Evolutionary conservation across 768 basidiomycete genomes (phyloP), one percentile per base, ranked within the genome.

Genomic region (Russula foetens): DNA sequence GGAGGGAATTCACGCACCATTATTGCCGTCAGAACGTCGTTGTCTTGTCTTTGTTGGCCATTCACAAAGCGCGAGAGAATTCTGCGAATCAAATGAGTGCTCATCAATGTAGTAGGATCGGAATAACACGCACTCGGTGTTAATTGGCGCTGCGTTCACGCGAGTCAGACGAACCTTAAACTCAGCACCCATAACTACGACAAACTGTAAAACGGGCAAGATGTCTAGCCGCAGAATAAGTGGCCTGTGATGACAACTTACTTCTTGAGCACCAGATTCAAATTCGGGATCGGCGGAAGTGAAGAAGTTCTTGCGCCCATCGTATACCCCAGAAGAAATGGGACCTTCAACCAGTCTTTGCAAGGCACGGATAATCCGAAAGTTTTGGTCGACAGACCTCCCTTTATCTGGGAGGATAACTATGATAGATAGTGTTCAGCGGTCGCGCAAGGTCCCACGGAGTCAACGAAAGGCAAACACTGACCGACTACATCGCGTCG

Each of bases 271-370:
- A 21, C 76, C 77, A 4, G 31, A 9, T 50, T 79, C 81, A 31
- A 92, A 84, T 0, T 84, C 81, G 4, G 90, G 75, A 54, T 80
- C 76, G 33, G 80, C 76, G 14, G 82, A 72, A n/a, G 86, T 77
- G 65, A 88, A 92, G 54, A 84, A 71, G 61, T 90, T 92, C 71
- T 90, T 92, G 41, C 86, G 77, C 0, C 90, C 90, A 53, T 92
- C 90, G 59, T 89, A 92, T 0, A 81, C 89, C n/a, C 79, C 85
- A 7, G 78, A 86, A 67, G 91, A 90, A 21, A 88, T 75, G 31
- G 79, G 72, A 0, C 81, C 81, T 0, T 83, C 81, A 7, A 81
- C 75, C 0, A 73, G 69, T 9, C 73, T 75, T 70, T 92, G 91
- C 12, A 92, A 71, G 23, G 76, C 75, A 11, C 76, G 75, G 48